A percentile compares a stretch with the other conserved stretches of the same genome.
phyloP scores from a whole-genome alignment of 2,329 filamentous ascomycete genomes.

The Alternaria viburni region DNA sequence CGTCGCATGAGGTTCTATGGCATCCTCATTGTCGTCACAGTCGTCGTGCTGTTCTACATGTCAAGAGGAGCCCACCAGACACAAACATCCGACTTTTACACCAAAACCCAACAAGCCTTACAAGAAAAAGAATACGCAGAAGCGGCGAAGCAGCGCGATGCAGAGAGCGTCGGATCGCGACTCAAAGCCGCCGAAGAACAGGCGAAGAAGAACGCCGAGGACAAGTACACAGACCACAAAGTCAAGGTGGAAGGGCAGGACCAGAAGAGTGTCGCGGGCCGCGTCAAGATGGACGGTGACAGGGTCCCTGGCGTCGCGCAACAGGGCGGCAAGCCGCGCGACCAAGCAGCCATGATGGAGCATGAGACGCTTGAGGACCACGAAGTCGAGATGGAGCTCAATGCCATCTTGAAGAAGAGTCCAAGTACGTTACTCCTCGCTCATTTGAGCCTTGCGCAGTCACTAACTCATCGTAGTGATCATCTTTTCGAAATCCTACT shows the following conservation, averaged over 20 bases:
- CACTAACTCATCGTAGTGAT: slow-evolving; percentile 67
- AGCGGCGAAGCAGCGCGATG: slow-evolving; percentile 55
- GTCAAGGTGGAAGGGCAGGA: slow-evolving; percentile 44
- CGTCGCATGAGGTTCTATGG: slow-evolving; percentile 73
- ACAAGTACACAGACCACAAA: slow-evolving; percentile 63
- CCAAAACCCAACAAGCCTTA: slow-evolving; percentile 62
- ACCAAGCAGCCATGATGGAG: slow-evolving; percentile 51
- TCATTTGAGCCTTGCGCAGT: neutral
- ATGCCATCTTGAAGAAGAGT: slow-evolving; percentile 79
- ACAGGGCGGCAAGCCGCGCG: slow-evolving; percentile 51
- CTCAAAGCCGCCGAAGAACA: slow-evolving; percentile 72
- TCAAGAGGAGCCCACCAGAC: slow-evolving; percentile 65
- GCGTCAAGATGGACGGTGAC: slow-evolving; percentile 56
- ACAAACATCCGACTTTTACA: slow-evolving; percentile 63
- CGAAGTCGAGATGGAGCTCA: slow-evolving; percentile 73
- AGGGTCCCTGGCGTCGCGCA: slow-evolving; percentile 51
- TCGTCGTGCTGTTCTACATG: slow-evolving; percentile 76
- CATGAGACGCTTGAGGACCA: slow-evolving; percentile 65
- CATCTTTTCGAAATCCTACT: slow-evolving; percentile 96
- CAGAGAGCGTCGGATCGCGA: slow-evolving; percentile 64
- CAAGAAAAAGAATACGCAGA: slow-evolving; percentile 45
- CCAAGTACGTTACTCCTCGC: slow-evolving; percentile 66
- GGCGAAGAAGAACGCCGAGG: slow-evolving; percentile 71
- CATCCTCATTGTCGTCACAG: slow-evolving; percentile 67
- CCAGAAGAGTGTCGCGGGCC: slow-evolving; percentile 61